A percentile compares a stretch with the other conserved stretches of the same genome.
Evolutionary conservation across 148 eudicot genomes (phyloP).

Genomic region (Rhododendron henanense): DNA sequence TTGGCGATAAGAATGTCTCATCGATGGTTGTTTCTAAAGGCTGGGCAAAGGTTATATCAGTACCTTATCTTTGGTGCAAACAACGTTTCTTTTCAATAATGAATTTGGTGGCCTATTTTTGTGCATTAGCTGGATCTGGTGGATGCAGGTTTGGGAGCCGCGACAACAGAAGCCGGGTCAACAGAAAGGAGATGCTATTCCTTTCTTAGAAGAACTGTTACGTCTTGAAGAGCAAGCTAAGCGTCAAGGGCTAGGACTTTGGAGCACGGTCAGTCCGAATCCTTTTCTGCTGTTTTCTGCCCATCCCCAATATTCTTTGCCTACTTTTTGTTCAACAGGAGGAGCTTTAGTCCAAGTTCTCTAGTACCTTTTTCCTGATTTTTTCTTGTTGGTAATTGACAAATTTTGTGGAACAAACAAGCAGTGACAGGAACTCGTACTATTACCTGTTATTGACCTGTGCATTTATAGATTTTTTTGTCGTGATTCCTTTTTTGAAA

Average conservation of each 20-base stretch:
- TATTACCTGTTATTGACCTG: not conserved
- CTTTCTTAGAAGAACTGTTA: conserved; percentile 45
- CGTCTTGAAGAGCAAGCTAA: conserved; percentile 78
- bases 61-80: not conserved
- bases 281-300: not conserved
- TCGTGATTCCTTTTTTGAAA: too few species aligned
- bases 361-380: not conserved
- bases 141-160: conserved; percentile 67
- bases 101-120: conserved; percentile 1
- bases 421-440: not conserved
- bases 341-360: not conserved
- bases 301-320: not conserved
- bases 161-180: conserved; percentile 22
- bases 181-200: conserved; percentile 66
- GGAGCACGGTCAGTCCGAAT: conserved; percentile 70
- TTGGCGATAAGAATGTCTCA: conserved; percentile 57
- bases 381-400: not conserved
- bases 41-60: conserved; percentile 81
- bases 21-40: conserved; percentile 70
- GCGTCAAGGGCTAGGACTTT: conserved; percentile 73
- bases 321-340: not conserved
- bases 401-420: not conserved
- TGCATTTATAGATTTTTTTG: too few species aligned
- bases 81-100: not conserved
- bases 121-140: conserved; percentile 8